phyloP scores from a whole-genome alignment of 164 flowering plant species.

The Aristolochia californica region DNA sequence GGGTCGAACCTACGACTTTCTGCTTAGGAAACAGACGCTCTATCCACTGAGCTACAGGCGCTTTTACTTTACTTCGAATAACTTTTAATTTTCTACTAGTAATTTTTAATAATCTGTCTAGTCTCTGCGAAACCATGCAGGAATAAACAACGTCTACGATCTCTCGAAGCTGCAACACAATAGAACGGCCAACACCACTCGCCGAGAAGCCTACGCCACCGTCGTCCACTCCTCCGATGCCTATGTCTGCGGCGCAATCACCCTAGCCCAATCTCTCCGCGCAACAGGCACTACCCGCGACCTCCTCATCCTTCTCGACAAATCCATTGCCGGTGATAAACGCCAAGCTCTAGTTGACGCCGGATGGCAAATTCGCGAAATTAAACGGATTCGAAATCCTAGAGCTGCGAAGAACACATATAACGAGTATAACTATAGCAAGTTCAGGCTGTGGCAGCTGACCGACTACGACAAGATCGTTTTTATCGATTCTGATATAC shows the following conservation, averaged over 20 bases:
- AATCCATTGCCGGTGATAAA: slow-evolving; percentile 45
- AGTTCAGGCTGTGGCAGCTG: slow-evolving; percentile 90
- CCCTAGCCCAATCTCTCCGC: slow-evolving; percentile 69
- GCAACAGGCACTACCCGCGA: slow-evolving; percentile 69
- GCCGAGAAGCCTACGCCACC: slow-evolving; percentile 80
- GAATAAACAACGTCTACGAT: slow-evolving; percentile 45
- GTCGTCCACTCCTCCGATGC: slow-evolving; percentile 84
- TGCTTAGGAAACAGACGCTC: slow-evolving; percentile 99
- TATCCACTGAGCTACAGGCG: slow-evolving; percentile 99
- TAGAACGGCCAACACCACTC: slow-evolving; percentile 3
- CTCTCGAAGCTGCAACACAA: slow-evolving; percentile 28
- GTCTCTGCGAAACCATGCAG: too few species aligned
- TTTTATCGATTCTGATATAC: slow-evolving; percentile 84
- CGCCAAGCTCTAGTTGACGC: slow-evolving; percentile 50
- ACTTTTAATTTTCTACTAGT: too few species aligned
- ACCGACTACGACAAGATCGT: slow-evolving; percentile 73
- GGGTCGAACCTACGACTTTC: slow-evolving; percentile 96
- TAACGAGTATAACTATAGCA: slow-evolving; percentile 95
- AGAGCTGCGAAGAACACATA: slow-evolving; percentile 56
- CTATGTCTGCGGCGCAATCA: slow-evolving; percentile 91
- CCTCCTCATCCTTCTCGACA: slow-evolving; percentile 71
- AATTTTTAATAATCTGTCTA: too few species aligned
- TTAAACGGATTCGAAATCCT: slow-evolving; percentile 76
- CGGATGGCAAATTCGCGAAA: slow-evolving; percentile 76
- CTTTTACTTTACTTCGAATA: too few species aligned